A percentile compares a stretch with the other conserved stretches of the same genome.
Conservation (phyloP, 2,329 filamentous ascomycete species). For the Xylaria sp. region DNA sequence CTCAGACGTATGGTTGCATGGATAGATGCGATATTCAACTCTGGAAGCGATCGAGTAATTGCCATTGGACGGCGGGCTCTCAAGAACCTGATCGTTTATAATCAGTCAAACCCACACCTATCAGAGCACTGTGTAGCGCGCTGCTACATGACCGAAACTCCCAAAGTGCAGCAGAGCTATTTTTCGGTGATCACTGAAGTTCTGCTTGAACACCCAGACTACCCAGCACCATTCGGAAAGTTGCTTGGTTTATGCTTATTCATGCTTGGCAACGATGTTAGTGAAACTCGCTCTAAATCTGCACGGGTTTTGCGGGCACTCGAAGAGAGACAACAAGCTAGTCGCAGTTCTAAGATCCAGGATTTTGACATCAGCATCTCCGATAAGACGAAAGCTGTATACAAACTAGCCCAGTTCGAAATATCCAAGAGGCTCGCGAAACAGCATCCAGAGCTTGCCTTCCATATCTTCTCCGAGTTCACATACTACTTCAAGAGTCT, state of each 20-base stretch:
- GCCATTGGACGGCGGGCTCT: conserved; percentile 86
- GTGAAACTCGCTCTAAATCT: conserved; percentile 86
- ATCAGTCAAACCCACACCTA: conserved; percentile 83
- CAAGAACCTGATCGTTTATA: conserved; percentile 88
- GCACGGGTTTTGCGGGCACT: conserved; percentile 79
- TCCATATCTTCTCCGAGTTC: conserved; percentile 95
- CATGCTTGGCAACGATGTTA: conserved; percentile 89
- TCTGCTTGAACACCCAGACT: conserved; percentile 80
- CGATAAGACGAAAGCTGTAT: conserved; percentile 97
- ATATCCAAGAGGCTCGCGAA: conserved; percentile 89
- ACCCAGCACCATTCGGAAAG: conserved; percentile 88
- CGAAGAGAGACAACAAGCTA: conserved; percentile 77
- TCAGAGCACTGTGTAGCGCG: conserved; percentile 89
- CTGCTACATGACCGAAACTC: conserved; percentile 82
- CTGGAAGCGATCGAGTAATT: conserved; percentile 89
- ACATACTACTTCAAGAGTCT: conserved; percentile 91
- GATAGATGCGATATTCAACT: conserved; percentile 94
- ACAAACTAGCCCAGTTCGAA: conserved; percentile 96
- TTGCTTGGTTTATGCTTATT: conserved; percentile 87
- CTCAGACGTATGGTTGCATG: conserved; percentile 90
- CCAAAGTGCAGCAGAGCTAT: conserved; percentile 91
- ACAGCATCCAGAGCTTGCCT: conserved; percentile 87
- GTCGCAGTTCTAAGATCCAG: conserved; percentile 84
- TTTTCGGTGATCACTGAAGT: conserved; percentile 92
- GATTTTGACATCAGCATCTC: conserved; percentile 99